Base-by-base conservation (phyloP, 192 early-diverging fungal species). In the Backusella macrospora region DNA sequence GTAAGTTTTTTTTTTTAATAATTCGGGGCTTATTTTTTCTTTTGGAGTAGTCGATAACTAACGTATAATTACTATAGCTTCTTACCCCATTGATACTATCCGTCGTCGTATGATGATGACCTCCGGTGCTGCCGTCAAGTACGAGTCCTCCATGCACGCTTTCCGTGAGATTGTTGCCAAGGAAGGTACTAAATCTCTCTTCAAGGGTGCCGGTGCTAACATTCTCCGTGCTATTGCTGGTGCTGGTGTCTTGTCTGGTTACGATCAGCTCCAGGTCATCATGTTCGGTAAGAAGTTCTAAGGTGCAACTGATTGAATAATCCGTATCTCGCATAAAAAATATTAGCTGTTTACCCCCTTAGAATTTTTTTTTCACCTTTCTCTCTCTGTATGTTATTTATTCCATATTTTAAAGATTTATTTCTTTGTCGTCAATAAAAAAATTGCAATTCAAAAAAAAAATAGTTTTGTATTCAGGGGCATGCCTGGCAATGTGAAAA, bases 201-300 rank as follows among this genome's bases (percentile, higher is more conserved):
- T 97, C 96, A 97, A 98, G 89, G 98, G 98, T 89, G 96, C 95
- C 83, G 93, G 95, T 91, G 96, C 98, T 83, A 98, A 99, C 92
- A 95, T 98, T 80, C 93, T 99, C 86, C 93, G 98, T 86, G 96
- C 92, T 85, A 93, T 95, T 78, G 98, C 93, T 87, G 98, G 94
- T 91, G 96, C 98, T 76, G 90, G 93, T 88, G 98, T 98, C 76
- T 83, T 88, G 81, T 86, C 91, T 94, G 83, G 92, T 88, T 88
- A 88, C 84, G 93, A 90, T 86, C 77, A 93, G 86, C 78, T 79
- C 68, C 73, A 72, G 37, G 55, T 79, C 63, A 52, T 71, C 74
- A 72, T 79, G 74, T 79, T 73, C 75, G 71, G 76, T 44, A 62
- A 59, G 38, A 76, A 76, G 75, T 76, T 55, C 75, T 75, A 68